These are phyloP conservation scores for Colletotrichum salicis DNA, from an alignment of 2,329 filamentous ascomycete genomes.

Conservation along the genomic window DNA sequence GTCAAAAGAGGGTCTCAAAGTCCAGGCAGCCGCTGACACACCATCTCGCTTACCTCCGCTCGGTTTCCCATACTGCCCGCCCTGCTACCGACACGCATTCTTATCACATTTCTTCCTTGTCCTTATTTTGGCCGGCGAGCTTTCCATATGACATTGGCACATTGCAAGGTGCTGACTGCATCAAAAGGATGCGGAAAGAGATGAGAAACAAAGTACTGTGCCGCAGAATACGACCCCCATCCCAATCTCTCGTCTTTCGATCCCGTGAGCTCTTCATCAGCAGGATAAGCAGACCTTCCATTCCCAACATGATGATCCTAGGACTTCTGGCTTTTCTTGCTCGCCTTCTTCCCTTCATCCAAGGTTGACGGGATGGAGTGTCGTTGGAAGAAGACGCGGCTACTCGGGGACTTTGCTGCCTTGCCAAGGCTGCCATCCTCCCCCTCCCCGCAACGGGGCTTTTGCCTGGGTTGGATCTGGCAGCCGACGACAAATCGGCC, in stretches of 20 bases:
- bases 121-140: neutral
- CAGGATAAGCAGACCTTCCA: neutral
- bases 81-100: neutral
- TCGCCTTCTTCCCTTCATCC: neutral
- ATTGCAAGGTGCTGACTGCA: neutral
- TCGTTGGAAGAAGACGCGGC: neutral
- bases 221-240: neutral
- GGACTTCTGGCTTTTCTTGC: too few relatives aligned
- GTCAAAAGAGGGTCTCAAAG: neutral
- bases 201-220: neutral
- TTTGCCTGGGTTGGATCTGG: neutral
- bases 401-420: neutral
- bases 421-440: neutral
- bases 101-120: neutral
- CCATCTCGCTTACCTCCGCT: conserved; percentile 11
- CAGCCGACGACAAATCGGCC: neutral
- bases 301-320: too few relatives aligned
- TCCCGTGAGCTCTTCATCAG: neutral
- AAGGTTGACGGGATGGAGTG: neutral
- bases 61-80: neutral
- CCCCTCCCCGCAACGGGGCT: neutral
- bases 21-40: conserved; percentile 33
- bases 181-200: neutral
- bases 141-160: neutral
- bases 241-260: neutral